Conservation (phyloP, 345 rosid species). For the Hevea brasiliensis region DNA sequence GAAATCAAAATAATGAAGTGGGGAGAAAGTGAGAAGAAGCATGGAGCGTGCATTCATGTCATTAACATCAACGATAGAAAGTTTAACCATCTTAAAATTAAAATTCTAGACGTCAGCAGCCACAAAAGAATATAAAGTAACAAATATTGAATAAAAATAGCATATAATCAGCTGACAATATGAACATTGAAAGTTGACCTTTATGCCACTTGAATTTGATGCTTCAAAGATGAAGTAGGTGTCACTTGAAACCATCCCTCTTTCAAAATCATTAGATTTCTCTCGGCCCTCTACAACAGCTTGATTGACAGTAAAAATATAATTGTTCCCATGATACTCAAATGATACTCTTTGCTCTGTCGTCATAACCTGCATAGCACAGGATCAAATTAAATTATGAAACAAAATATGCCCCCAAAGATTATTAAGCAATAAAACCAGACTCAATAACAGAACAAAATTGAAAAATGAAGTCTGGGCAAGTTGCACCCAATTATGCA, state of each 20-base stretch:
- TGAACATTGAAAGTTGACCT: constrained; percentile 45
- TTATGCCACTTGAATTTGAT: constrained; percentile 81
- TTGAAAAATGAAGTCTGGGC: neutral
- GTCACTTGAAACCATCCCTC: constrained; percentile 77
- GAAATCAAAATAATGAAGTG: neutral
- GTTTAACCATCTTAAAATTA: neutral
- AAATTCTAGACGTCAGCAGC: neutral
- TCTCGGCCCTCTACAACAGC: constrained; percentile 69
- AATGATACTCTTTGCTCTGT: constrained; percentile 82
- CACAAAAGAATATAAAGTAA: neutral
- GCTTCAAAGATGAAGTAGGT: constrained; percentile 92
- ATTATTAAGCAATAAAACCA: neutral
- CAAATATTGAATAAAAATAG: neutral
- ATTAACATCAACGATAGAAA: neutral
- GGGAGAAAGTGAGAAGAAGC: neutral
- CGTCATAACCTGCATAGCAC: constrained; percentile 75
- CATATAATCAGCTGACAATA: constrained; percentile 2
- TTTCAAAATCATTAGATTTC: constrained; percentile 59
- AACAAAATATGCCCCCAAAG: neutral
- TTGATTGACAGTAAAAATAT: constrained; percentile 78
- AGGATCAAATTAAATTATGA: constrained; percentile 3
- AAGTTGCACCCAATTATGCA: neutral
- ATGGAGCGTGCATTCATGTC: neutral
- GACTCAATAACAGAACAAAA: neutral
- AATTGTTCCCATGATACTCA: constrained; percentile 90